Base-by-base conservation (phyloP, 106 monocot species). In the Ottelia alismoides region DNA sequence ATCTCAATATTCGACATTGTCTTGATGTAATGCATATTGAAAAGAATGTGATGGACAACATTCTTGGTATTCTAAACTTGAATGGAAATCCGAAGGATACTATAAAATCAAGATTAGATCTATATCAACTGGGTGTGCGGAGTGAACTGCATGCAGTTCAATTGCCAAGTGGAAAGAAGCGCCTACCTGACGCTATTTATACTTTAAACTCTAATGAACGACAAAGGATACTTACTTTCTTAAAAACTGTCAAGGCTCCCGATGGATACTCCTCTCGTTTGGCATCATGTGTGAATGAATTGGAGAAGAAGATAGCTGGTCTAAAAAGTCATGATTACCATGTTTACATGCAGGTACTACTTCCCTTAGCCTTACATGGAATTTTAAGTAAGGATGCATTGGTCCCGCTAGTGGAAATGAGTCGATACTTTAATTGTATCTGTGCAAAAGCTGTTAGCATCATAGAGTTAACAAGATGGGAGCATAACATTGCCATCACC, bases 211-310 rank as follows among this genome's bases (percentile, higher is more conserved):
- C 2, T 2, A 1, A 54, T 28, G 2, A 54, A 27, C 2, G 22
- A 27, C 17, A 2, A 17, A 0, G 2, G 14, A 18, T 54, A 17
- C 29, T 26, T 54, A 1, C 17, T 7, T 12, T 28, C 3, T 18
- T 54, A 16, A 27, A 27, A 20, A 2, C 3, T 54, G 28, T 54
- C 2, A 54, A 27, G 28, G 54, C 29, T 54, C 25, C 28, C 27
- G 54, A 54, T 54, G 54, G 26, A 2, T 54, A 54, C n/a, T 12
- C 29, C n/a, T 16, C 28, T 28, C n/a, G n/a, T n/a, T n/a, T n/a
- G n/a, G n/a, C n/a, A n/a, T n/a, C n/a, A n/a, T n/a, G n/a, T n/a
- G n/a, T n/a, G n/a, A n/a, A n/a, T n/a, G n/a, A n/a, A n/a, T n/a
- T n/a, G n/a, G n/a, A n/a, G n/a, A n/a, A n/a, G n/a, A n/a, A n/a